These are phyloP conservation scores for Delonix regia DNA, from an alignment of 306 rosid species.

Conservation along the genomic window DNA sequence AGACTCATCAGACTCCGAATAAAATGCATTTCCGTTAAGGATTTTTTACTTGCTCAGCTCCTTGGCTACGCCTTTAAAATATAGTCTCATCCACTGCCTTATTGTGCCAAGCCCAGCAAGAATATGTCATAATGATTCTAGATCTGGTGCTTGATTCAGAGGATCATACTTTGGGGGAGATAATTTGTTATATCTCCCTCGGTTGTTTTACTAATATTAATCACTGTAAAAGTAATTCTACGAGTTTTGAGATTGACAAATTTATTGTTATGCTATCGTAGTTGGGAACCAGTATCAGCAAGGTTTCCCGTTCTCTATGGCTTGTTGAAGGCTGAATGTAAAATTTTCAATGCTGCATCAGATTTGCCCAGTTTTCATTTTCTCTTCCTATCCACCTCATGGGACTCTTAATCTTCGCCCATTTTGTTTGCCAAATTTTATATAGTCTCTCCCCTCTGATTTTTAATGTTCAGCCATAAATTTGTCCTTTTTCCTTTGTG, in stretches of 20 bases:
- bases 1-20: constrained; percentile 94
- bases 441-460: not conserved
- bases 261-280: not conserved
- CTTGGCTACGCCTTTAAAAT: constrained; percentile 3
- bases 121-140: constrained; percentile 11
- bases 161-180: constrained; percentile 4
- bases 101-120: constrained; percentile 10
- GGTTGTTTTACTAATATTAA: constrained; percentile 27
- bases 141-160: constrained; percentile 20
- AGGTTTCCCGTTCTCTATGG: not conserved
- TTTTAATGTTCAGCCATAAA: not conserved
- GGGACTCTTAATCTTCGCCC: not conserved
- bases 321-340: not conserved
- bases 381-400: not conserved
- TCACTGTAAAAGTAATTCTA: constrained; percentile 27
- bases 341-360: not conserved
- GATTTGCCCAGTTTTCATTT: not conserved
- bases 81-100: constrained; percentile 5
- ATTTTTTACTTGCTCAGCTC: constrained; percentile 8
- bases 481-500: not conserved
- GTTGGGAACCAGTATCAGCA: not conserved
- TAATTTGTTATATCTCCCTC: constrained; percentile 6
- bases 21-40: constrained; percentile 33
- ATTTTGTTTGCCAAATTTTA: not conserved
- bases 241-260: constrained; percentile 23